phyloP scores from a whole-genome alignment of 2,329 filamentous ascomycete genomes.

The Immersiporthe knoxdaviesiana region DNA sequence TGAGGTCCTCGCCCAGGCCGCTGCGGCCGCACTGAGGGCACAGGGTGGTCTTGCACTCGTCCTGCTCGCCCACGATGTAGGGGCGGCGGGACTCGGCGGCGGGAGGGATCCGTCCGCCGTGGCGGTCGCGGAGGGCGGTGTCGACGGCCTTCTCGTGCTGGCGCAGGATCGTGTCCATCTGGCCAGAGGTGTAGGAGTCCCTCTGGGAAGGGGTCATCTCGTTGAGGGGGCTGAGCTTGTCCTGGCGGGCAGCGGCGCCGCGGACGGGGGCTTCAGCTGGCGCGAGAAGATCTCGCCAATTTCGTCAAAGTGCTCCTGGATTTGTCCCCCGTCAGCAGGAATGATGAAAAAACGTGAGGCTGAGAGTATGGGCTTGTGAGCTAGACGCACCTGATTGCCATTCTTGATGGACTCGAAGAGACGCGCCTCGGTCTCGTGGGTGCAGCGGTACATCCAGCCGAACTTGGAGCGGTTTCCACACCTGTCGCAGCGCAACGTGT shows the following conservation, averaged over 20 bases:
- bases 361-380: slow-evolving; percentile 16
- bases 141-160: slow-evolving; percentile 49
- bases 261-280: slow-evolving; percentile 41
- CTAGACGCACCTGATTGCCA: slow-evolving; percentile 25
- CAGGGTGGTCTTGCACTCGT: slow-evolving; percentile 55
- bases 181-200: slow-evolving; percentile 49
- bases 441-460: slow-evolving; percentile 77
- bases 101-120: slow-evolving; percentile 9
- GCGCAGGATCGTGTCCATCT: slow-evolving; percentile 51
- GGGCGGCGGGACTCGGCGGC: slow-evolving; percentile 8
- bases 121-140: slow-evolving; percentile 29
- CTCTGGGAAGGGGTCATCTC: slow-evolving; percentile 50
- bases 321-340: slow-evolving; percentile 13
- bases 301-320: slow-evolving; percentile 39
- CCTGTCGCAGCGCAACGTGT: slow-evolving; percentile 55
- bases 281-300: slow-evolving; percentile 41
- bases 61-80: slow-evolving; percentile 30
- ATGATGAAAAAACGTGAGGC: slow-evolving; percentile 30
- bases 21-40: slow-evolving; percentile 54
- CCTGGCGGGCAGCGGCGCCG: slow-evolving; percentile 46
- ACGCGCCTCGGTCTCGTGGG: slow-evolving; percentile 59
- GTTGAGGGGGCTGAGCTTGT: slow-evolving; percentile 49
- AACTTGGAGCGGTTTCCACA: slow-evolving; percentile 61
- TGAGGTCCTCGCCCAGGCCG: slow-evolving; percentile 43
- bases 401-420: slow-evolving; percentile 42